Base-by-base conservation (phyloP, 495 filamentous ascomycete species). In the Cercophora scortea region DNA sequence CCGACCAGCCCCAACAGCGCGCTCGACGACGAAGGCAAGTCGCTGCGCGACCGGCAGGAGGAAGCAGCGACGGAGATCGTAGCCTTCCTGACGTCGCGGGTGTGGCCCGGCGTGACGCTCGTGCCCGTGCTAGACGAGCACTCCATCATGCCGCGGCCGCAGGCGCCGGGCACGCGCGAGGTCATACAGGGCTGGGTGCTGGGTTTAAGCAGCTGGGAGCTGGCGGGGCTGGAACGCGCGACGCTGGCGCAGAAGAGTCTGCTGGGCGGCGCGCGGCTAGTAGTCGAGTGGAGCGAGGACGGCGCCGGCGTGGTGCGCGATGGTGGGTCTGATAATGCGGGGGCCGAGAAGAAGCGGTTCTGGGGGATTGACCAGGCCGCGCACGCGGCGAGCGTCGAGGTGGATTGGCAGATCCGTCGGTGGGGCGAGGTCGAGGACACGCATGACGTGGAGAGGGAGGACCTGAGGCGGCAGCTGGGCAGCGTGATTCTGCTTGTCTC, bases 361-460 rank as follows among this genome's bases (percentile, higher is more conserved):
- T 88, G 82, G 62, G 84, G 83, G 0, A 74, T 85, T 2, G 80
- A 84, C 49, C 79, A 95, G 63, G 91, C 90, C 13, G 83, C 88
- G 4, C 72, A 80, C 66, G 82, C 89, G 19, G 83, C 84, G 4
- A 94, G 80, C 56, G 57, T 93, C 17, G 93, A 98, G 75, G 89
- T 96, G 15, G 76, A 78, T 56, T 96, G 88, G 85, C 93, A 98
- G 78, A 95, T 86, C 6, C 72, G 81, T 13, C 79, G 83, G 71
- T 97, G 93, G 90, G 93, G 93, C 1, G 90, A 94, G 73, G 93
- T 98, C 4, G 94, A 98, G 69, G 93, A 98, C 71, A 95, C 90
- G 40, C 94, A 98, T 70, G 93, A 98, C 80, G 93, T 98, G 3
- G 85, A 95, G 61, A 89, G 83, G 67, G 93, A 95, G 71, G 93